phyloP scores from a whole-genome alignment of 2,329 filamentous ascomycete species.

The Thermothelomyces thermophilus region DNA sequence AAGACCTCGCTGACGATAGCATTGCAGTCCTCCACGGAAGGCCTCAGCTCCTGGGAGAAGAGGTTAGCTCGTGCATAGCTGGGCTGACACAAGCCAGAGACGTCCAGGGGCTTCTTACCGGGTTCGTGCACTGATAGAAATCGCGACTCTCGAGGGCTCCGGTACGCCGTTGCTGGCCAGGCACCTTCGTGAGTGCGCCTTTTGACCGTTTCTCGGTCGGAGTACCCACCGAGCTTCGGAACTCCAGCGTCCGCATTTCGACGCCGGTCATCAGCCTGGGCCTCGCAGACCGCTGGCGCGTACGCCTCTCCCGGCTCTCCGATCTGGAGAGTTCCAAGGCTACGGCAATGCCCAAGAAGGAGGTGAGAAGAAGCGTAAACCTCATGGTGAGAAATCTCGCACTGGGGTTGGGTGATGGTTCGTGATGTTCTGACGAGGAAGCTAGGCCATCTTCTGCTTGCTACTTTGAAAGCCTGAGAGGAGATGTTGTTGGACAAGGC shows the following conservation, averaged over 20 bases:
- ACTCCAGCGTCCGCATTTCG: slow-evolving; percentile 18
- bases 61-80: not conserved
- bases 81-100: not conserved
- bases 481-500: not conserved
- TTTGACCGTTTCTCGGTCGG: slow-evolving; percentile 22
- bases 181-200: slow-evolving; percentile 25
- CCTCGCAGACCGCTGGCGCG: slow-evolving; percentile 13
- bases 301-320: slow-evolving; percentile 8
- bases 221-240: slow-evolving; percentile 20
- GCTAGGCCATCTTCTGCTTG: too few species aligned
- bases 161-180: slow-evolving; percentile 15
- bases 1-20: slow-evolving; percentile 29
- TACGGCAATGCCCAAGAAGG: slow-evolving; percentile 25
- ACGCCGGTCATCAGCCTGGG: slow-evolving; percentile 11
- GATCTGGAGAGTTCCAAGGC: slow-evolving; percentile 20
- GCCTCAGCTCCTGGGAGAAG: slow-evolving; percentile 27
- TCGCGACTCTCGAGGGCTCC: slow-evolving; percentile 24
- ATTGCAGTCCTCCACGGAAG: slow-evolving; percentile 29
- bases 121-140: slow-evolving; percentile 32
- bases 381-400: slow-evolving; percentile 24
- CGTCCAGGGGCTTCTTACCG: slow-evolving; percentile 25
- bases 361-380: slow-evolving; percentile 22
- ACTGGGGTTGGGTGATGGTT: not conserved
- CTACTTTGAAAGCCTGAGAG: not conserved
- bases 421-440: too few species aligned